Evolutionary conservation across 257 asterid species (phyloP).

Genomic region (Vinca minor): DNA sequence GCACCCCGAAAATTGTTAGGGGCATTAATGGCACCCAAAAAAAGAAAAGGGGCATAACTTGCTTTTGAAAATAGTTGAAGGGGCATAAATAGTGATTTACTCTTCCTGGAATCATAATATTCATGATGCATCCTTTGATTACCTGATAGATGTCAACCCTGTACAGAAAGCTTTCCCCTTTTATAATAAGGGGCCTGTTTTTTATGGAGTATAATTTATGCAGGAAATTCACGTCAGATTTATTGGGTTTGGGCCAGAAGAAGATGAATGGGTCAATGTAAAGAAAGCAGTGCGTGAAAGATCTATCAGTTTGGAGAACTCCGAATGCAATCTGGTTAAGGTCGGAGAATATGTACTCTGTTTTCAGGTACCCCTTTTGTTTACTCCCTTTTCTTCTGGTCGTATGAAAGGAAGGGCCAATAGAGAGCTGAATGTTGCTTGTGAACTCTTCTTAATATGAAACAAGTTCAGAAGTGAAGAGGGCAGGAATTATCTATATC

Average conservation of each 20-base stretch:
- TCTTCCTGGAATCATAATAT: neutral
- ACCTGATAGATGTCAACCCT: too few relatives aligned
- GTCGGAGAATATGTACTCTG: slow-evolving; percentile 76
- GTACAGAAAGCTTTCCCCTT: neutral
- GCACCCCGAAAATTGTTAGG: too few relatives aligned
- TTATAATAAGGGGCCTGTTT: neutral
- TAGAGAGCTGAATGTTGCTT: too few relatives aligned
- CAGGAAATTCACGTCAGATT: slow-evolving; percentile 81
- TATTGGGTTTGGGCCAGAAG: slow-evolving; percentile 70
- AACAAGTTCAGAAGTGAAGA: too few relatives aligned
- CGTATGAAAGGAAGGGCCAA: neutral
- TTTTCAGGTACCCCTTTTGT: slow-evolving; percentile 63
- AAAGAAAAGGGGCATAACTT: too few relatives aligned
- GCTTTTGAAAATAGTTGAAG: too few relatives aligned
- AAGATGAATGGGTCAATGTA: slow-evolving; percentile 78
- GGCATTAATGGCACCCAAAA: too few relatives aligned
- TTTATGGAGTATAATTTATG: slow-evolving; percentile 20
- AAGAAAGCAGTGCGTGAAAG: slow-evolving; percentile 56
- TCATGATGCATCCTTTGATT: neutral
- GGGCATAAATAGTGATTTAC: too few relatives aligned
- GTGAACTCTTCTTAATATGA: too few relatives aligned
- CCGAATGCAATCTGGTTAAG: slow-evolving; percentile 61
- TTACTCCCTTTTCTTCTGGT: neutral
- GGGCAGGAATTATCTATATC: too few relatives aligned
- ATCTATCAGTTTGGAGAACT: slow-evolving; percentile 63